A percentile compares a stretch with the other conserved stretches of the same genome.
These are phyloP conservation scores for Colletotrichum agaves DNA, from an alignment of 2,329 filamentous ascomycete genomes.

Conservation along the genomic window DNA sequence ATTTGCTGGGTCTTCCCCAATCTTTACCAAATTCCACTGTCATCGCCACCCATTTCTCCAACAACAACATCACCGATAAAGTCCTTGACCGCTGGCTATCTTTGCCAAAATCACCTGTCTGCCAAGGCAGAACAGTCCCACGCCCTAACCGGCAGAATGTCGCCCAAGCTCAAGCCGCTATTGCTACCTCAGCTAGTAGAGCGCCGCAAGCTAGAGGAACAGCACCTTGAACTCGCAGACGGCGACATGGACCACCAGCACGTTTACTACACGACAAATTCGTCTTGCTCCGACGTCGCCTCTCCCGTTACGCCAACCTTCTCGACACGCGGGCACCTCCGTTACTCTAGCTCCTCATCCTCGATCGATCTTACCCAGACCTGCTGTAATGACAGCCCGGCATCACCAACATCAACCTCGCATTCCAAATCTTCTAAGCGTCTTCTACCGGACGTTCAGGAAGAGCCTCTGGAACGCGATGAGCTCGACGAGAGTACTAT, in stretches of 20 bases:
- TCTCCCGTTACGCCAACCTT: slow-evolving; percentile 79
- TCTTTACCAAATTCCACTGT: background rate
- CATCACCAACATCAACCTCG: slow-evolving; percentile 60
- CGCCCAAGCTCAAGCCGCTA: slow-evolving; percentile 62
- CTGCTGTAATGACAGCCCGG: slow-evolving; percentile 59
- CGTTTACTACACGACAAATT: slow-evolving; percentile 61
- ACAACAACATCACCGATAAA: background rate
- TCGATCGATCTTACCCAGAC: slow-evolving; percentile 74
- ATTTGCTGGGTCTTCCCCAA: slow-evolving; percentile 12
- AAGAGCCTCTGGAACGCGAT: slow-evolving; percentile 80
- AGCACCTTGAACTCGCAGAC: slow-evolving; percentile 42
- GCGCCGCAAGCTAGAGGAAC: slow-evolving; percentile 54
- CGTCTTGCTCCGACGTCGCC: slow-evolving; percentile 73
- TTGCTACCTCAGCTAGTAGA: slow-evolving; percentile 65
- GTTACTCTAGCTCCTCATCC: slow-evolving; percentile 80
- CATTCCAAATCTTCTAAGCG: slow-evolving; percentile 68
- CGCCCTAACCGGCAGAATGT: slow-evolving; percentile 48
- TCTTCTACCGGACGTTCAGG: slow-evolving; percentile 82
- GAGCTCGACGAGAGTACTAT: slow-evolving; percentile 60
- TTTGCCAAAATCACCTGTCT: background rate
- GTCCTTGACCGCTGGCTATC: background rate
- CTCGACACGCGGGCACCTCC: slow-evolving; percentile 70
- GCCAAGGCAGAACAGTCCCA: slow-evolving; percentile 14
- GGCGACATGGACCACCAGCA: slow-evolving; percentile 49
- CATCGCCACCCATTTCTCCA: slow-evolving; percentile 5